Base-by-base conservation (phyloP, 1,284 basidiomycete species). In the Polyporus tsugae region DNA sequence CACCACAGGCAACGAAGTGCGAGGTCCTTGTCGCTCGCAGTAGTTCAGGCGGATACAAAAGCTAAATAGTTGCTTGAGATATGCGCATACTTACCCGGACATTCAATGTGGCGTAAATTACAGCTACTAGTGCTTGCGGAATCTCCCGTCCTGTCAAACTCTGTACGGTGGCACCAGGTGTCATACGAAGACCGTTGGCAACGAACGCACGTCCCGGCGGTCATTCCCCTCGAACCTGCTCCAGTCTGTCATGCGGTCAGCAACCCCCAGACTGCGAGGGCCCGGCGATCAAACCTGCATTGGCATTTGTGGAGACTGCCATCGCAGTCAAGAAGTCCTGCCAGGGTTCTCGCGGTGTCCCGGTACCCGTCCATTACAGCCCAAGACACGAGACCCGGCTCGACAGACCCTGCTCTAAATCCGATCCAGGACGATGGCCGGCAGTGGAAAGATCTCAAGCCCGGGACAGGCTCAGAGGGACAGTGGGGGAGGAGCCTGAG, bases 211-310 rank as follows among this genome's bases (percentile, higher is more conserved):
- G 29, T 29, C 29, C 29, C 29, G n/a, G 22, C n/a, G 46, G 25
- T 22, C 1, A 1, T 9, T 49, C 46, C 7, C 22, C 46, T 11
- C 17, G 52, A 53, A 17, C 52, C 52, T 33, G 25, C 15, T 15
- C 4, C 3, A 33, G 15, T 53, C 33, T 17, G 29, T 33, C 13
- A 15, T 15, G 29, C 52, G 11, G 52, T 53, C 52, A 29, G 52
- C 5, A 13, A 33, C 25, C 25, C 13, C 25, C 25, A 33, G 11
- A 9, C 52, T 53, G 52, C 52, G 52, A 53, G 52, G 5, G 25
- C 25, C 52, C 52, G 52, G 52, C 29, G 15, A 53, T 53, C 52
- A 53, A 53, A 53, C 46, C 46, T 22, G 46, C 46, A 49, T 49
- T 22, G 29, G 39, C 25, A 6, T 15, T 6, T 22, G 22, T 19